Conservation (phyloP, 192 early-diverging fungal species). For the Umbelopsis vinacea region DNA sequence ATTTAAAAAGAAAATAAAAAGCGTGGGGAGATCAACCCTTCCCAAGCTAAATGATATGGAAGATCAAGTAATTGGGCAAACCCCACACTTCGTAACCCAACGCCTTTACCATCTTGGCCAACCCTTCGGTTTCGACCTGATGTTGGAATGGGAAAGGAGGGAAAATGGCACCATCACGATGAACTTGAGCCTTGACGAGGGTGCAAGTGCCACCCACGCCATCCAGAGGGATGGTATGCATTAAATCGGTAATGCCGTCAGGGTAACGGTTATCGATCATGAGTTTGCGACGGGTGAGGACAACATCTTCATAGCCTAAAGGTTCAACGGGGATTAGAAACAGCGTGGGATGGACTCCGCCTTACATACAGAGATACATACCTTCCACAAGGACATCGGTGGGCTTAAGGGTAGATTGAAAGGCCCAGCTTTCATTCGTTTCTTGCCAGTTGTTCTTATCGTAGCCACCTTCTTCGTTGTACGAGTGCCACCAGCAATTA, state of each 20-base stretch:
- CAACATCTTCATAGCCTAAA: constrained; percentile 50
- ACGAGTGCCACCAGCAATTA: constrained; percentile 50
- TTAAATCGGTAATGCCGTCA: constrained; percentile 35
- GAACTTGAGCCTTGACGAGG: constrained; percentile 65
- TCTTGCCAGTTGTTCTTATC: constrained; percentile 77
- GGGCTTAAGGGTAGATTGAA: constrained; percentile 41
- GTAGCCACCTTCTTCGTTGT: constrained; percentile 57
- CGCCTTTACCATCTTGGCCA: constrained; percentile 72
- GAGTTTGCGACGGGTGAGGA: constrained; percentile 45
- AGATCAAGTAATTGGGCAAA: constrained; percentile 64
- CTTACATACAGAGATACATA: too few species aligned
- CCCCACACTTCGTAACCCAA: constrained; percentile 67
- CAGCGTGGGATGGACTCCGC: too few species aligned
- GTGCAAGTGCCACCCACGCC: constrained; percentile 73
- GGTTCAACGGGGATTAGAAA: too few species aligned
- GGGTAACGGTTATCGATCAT: constrained; percentile 46
- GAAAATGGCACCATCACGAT: constrained; percentile 69
- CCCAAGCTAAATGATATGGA: constrained; percentile 50
- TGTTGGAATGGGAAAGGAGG: constrained; percentile 66
- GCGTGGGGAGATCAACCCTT: neutral
- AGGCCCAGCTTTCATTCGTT: constrained; percentile 54
- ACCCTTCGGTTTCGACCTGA: constrained; percentile 74
- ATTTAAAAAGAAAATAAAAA: too few species aligned
- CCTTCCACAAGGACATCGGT: constrained; percentile 56
- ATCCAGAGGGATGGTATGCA: constrained; percentile 55